Evolutionary conservation across 2,329 filamentous ascomycete species (phyloP).

Genomic region (Scytalidium lignicola): DNA sequence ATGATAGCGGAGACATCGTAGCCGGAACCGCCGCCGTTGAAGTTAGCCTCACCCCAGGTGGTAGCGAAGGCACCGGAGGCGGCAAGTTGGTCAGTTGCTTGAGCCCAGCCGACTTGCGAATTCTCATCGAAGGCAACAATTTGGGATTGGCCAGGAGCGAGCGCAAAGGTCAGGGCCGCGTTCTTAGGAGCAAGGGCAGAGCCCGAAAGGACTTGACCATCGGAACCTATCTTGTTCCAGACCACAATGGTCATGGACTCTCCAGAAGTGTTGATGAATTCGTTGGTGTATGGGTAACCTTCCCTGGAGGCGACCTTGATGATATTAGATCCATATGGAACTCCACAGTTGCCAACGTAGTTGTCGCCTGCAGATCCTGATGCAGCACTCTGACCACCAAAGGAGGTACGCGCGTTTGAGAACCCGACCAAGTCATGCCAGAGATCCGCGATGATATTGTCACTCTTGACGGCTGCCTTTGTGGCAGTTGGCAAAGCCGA

Average conservation of each 20-base stretch:
- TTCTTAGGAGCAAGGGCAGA: conserved; percentile 19
- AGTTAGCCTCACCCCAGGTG: conserved; percentile 24
- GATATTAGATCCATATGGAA: conserved; percentile 24
- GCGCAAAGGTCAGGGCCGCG: conserved; percentile 19
- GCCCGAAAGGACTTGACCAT: conserved; percentile 12
- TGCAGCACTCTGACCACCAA: conserved; percentile 11
- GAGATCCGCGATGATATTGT: conserved; percentile 4
- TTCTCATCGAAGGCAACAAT: conserved; percentile 23
- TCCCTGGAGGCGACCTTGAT: conserved; percentile 17
- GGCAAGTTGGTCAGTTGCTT: conserved; percentile 9
- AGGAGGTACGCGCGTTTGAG: conserved; percentile 15
- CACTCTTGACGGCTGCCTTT: conserved; percentile 1
- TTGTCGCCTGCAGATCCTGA: conserved; percentile 8
- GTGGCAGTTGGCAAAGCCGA: not conserved
- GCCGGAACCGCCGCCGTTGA: conserved; percentile 18
- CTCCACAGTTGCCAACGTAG: conserved; percentile 21
- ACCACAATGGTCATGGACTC: conserved; percentile 18
- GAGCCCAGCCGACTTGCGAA: conserved; percentile 20
- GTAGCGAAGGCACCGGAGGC: conserved; percentile 18
- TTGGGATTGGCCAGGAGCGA: conserved; percentile 17
- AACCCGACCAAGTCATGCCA: conserved; percentile 16
- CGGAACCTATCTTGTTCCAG: conserved; percentile 23
- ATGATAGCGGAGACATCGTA: conserved; percentile 27
- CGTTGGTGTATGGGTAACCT: conserved; percentile 20
- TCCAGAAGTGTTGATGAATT: conserved; percentile 19